These are phyloP conservation scores for Dioszegia hungarica DNA, from an alignment of 768 basidiomycete genomes.

Conservation along the genomic window DNA sequence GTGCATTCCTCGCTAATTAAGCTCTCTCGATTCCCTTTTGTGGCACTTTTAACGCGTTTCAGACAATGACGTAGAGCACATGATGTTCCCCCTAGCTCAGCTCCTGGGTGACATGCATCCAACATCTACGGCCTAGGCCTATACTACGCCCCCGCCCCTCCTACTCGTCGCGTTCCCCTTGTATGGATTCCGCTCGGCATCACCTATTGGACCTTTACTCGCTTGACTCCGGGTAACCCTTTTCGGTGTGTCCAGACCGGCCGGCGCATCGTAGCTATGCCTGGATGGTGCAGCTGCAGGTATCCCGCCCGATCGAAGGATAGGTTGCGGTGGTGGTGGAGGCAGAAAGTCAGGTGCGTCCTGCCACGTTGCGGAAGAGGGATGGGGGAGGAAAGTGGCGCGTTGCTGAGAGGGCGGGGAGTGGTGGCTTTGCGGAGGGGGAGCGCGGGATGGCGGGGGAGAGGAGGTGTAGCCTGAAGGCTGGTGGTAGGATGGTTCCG, in stretches of 20 bases:
- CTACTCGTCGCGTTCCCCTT: slow-evolving; percentile 24
- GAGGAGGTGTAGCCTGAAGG: not conserved
- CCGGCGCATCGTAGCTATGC: not conserved
- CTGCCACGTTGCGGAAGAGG: slow-evolving; percentile 37
- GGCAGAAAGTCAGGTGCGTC: slow-evolving; percentile 40
- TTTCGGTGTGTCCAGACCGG: slow-evolving; percentile 18
- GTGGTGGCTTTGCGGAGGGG: not conserved
- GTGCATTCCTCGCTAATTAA: not conserved
- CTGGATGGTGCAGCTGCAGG: slow-evolving; percentile 19
- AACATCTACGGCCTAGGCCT: no score
- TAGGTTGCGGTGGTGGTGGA: slow-evolving; percentile 42
- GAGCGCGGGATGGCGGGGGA: not conserved
- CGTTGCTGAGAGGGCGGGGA: not conserved
- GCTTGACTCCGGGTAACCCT: slow-evolving; percentile 34
- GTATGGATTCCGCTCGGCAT: slow-evolving; percentile 41
- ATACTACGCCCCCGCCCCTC: slow-evolving; percentile 38
- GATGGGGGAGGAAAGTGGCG: slow-evolving; percentile 33
- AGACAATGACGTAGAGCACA: slow-evolving; percentile 1
- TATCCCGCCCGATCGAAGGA: slow-evolving; percentile 32
- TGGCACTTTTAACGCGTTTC: slow-evolving; percentile 8
- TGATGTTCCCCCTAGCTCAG: no score
- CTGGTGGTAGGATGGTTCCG: not conserved
- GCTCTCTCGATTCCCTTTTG: not conserved
- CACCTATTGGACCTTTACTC: slow-evolving; percentile 24
- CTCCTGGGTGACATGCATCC: no score